These are phyloP conservation scores for Tillandsia leiboldiana DNA, from an alignment of 176 grass and related monocot species.

Conservation along the genomic window DNA sequence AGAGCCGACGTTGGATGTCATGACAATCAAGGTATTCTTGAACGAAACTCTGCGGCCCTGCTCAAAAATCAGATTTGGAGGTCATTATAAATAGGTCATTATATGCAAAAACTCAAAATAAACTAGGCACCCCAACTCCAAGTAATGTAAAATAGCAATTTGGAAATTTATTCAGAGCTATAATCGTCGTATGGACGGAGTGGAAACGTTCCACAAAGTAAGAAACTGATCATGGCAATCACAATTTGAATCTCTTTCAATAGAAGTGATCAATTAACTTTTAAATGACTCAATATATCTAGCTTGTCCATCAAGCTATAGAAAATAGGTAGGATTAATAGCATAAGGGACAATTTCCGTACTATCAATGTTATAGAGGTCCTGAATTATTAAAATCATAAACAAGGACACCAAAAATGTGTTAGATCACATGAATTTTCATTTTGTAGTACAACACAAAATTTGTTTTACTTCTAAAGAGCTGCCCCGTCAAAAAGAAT, in stretches of 20 bases:
- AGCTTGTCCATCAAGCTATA: background rate
- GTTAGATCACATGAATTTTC: no score
- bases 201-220: background rate
- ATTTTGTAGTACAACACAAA: no score
- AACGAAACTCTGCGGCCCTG: conserved; percentile 96
- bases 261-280: background rate
- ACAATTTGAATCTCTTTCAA: background rate
- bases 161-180: background rate
- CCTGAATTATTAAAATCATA: background rate
- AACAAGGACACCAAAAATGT: no score
- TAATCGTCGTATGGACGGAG: background rate
- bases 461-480: no score
- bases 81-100: conserved; percentile 31
- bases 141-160: background rate
- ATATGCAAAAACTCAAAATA: conserved; percentile 19
- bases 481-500: background rate
- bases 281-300: background rate
- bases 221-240: background rate
- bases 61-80: conserved; percentile 5
- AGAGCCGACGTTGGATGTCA: conserved; percentile 95
- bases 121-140: background rate
- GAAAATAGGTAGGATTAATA: background rate
- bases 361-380: background rate
- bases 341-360: background rate
- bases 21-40: conserved; percentile 95